These are phyloP conservation scores for Adansonia gregorii DNA, from an alignment of 441 rosid species.

Conservation along the genomic window DNA sequence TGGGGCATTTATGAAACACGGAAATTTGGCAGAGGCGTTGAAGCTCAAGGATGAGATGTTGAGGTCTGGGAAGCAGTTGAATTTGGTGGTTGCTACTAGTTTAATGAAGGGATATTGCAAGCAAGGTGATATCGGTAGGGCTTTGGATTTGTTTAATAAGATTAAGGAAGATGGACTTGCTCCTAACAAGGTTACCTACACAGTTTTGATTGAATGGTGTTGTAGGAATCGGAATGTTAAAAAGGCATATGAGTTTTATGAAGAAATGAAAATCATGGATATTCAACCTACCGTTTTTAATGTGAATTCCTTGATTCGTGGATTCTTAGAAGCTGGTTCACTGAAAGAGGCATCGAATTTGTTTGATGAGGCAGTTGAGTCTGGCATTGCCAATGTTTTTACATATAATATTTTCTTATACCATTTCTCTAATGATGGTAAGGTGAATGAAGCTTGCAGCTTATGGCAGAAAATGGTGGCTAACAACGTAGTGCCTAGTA, in stretches of 20 bases:
- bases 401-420: slow-evolving; percentile 51
- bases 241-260: slow-evolving; percentile 56
- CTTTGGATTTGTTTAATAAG: slow-evolving; percentile 57
- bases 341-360: slow-evolving; percentile 48
- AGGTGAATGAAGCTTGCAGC: slow-evolving; percentile 48
- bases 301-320: slow-evolving; percentile 55
- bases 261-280: slow-evolving; percentile 52
- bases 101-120: slow-evolving; percentile 65
- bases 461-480: slow-evolving; percentile 61
- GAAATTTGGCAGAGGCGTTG: slow-evolving; percentile 59
- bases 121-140: slow-evolving; percentile 50
- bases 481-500: slow-evolving; percentile 42
- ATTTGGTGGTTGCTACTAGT: slow-evolving; percentile 60
- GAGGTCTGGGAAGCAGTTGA: slow-evolving; percentile 54
- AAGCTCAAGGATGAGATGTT: slow-evolving; percentile 73
- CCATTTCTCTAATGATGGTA: slow-evolving; percentile 53
- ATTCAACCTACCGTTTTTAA: slow-evolving; percentile 50
- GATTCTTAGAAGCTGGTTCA: slow-evolving; percentile 47
- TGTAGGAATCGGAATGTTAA: slow-evolving; percentile 51
- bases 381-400: slow-evolving; percentile 48
- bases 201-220: slow-evolving; percentile 70
- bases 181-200: slow-evolving; percentile 63
- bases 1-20: slow-evolving; percentile 58
- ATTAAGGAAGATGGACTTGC: slow-evolving; percentile 52
- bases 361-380: slow-evolving; percentile 52